Percentiles rank a stretch among this genome's conserved stretches.
These are phyloP conservation scores for Solanum gandarillasii DNA, from an alignment of 257 asterid species.

Conservation along the genomic window DNA sequence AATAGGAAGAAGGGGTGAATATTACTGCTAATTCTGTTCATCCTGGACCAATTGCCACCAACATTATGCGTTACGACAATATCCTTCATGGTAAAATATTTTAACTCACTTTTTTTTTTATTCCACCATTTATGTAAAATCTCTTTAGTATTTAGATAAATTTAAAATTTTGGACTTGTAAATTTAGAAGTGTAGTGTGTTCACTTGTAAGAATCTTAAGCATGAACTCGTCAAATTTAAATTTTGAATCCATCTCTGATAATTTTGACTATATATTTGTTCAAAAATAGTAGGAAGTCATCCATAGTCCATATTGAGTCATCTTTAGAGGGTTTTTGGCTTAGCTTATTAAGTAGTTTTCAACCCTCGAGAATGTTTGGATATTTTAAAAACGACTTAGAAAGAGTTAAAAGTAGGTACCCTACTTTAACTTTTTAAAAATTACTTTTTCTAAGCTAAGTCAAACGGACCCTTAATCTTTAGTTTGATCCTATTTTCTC, in stretches of 20 bases:
- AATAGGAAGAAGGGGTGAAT: slow-evolving; percentile 62
- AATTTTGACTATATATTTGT: not conserved
- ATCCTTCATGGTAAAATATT: slow-evolving; percentile 29
- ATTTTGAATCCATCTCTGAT: not conserved
- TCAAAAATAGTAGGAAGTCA: not conserved
- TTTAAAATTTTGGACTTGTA: not conserved
- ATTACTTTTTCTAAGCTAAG: not conserved
- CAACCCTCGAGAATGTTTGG: not conserved
- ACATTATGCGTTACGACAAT: slow-evolving; percentile 42
- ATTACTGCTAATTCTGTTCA: slow-evolving; percentile 79
- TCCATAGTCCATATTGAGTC: no score
- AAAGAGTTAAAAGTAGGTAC: not conserved
- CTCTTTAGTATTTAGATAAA: not conserved
- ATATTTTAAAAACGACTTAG: not conserved
- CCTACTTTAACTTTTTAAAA: not conserved
- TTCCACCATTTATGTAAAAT: not conserved
- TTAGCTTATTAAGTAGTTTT: no score
- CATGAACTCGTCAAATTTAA: not conserved
- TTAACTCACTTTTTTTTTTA: not conserved
- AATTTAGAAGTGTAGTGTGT: not conserved
- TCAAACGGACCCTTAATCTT: not conserved
- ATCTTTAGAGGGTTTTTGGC: not conserved
- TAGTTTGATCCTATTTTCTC: not conserved
- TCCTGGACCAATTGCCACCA: slow-evolving; percentile 79
- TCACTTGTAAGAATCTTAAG: not conserved